Evolutionary conservation across 352 stramenopile genomes (phyloP).

Genomic region (Stephanocyclus meneghinianus): DNA sequence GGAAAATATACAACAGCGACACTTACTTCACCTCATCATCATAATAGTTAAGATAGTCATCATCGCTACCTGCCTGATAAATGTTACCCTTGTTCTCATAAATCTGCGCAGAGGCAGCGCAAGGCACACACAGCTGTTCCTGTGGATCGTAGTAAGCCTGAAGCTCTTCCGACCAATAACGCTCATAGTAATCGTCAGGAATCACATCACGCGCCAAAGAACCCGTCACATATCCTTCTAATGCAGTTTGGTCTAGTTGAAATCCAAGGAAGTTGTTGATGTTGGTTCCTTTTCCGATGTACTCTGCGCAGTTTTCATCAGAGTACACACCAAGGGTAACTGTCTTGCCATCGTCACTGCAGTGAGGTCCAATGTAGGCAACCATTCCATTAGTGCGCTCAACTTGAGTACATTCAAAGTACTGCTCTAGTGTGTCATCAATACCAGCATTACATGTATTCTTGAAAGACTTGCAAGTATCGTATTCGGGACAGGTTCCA

Average conservation of each 20-base stretch:
- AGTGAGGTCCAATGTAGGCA: slow-evolving; percentile 75
- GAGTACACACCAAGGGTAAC: slow-evolving; percentile 74
- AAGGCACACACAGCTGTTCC: slow-evolving; percentile 56
- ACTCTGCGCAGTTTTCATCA: slow-evolving; percentile 74
- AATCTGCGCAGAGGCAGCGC: slow-evolving; percentile 29
- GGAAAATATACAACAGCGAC: neutral
- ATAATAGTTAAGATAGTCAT: slow-evolving; percentile 49
- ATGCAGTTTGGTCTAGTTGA: slow-evolving; percentile 7
- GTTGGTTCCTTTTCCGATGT: slow-evolving; percentile 55
- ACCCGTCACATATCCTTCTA: slow-evolving; percentile 17
- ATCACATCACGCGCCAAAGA: slow-evolving; percentile 7
- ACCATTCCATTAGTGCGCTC: slow-evolving; percentile 51
- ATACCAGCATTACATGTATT: slow-evolving; percentile 53
- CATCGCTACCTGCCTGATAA: slow-evolving; percentile 16
- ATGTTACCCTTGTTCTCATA: slow-evolving; percentile 23
- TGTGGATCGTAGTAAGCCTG: slow-evolving; percentile 14
- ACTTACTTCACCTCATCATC: slow-evolving; percentile 49
- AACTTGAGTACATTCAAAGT: slow-evolving; percentile 69
- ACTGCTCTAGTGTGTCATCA: slow-evolving; percentile 46
- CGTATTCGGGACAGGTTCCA: slow-evolving; percentile 34
- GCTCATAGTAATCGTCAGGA: slow-evolving; percentile 9
- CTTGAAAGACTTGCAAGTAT: slow-evolving; percentile 59
- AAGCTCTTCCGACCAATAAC: slow-evolving; percentile 12
- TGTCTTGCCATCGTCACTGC: slow-evolving; percentile 60
- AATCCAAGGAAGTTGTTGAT: slow-evolving; percentile 57